Evolutionary conservation across 495 filamentous ascomycete species (phyloP).

Genomic region (Penicillium samsonianum): DNA sequence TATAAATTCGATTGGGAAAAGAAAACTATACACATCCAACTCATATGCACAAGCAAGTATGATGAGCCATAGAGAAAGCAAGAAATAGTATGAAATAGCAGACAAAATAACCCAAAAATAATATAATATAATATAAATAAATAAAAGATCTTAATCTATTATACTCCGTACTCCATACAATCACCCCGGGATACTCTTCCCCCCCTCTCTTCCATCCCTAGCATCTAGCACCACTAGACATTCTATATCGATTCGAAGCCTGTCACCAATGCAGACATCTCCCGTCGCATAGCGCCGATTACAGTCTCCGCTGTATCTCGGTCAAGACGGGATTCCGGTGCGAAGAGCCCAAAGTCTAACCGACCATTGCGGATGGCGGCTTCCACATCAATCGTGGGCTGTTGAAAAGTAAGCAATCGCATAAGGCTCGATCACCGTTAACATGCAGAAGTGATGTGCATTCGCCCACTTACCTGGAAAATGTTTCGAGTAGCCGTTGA

Average conservation of each 20-base stretch:
- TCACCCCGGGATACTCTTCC: conserved; percentile 1
- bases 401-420: conserved; percentile 20
- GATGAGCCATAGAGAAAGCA: conserved; percentile 3
- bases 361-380: conserved; percentile 32
- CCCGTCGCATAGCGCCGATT: conserved; percentile 25
- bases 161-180: conserved; percentile 8
- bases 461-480: conserved; percentile 24
- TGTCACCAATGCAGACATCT: conserved; percentile 21
- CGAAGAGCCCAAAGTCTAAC: conserved; percentile 41
- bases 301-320: conserved; percentile 21
- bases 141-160: conserved; percentile 1
- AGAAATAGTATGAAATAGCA: neutral
- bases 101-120: neutral
- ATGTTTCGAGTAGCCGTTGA: conserved; percentile 19
- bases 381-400: conserved; percentile 42
- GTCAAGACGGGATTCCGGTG: conserved; percentile 24
- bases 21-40: conserved; percentile 23
- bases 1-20: conserved; percentile 5
- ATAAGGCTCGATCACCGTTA: conserved; percentile 15
- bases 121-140: neutral
- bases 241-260: conserved; percentile 11
- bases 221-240: conserved; percentile 7
- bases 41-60: conserved; percentile 26
- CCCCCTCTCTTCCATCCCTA: conserved; percentile 4
- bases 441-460: conserved; percentile 7